Evolutionary conservation across 176 grass and related monocot genomes (phyloP), one percentile per base, ranked within the genome.

Genomic region (Oryza rufipogon): DNA sequence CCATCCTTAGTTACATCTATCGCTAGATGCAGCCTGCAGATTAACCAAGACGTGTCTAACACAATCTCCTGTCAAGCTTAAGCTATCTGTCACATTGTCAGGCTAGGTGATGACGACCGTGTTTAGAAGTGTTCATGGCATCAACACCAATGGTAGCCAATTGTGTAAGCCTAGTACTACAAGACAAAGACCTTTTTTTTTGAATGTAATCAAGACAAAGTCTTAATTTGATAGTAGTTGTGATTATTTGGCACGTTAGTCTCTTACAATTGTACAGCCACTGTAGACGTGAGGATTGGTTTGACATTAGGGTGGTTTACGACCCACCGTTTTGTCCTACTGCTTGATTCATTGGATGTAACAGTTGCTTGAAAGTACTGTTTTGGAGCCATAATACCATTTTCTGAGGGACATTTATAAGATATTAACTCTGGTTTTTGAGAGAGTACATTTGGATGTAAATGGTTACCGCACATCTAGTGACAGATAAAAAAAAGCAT

Each of bases 1-100:
- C 14, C 34, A 71, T 71, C 80, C 49, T 71, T 71, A 14, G 69
- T 45, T 71, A 6, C 39, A 71, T 25, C 4, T n/a, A 12, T 46
- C 20, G 10, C 80, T 61, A 58, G 80, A 52, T 81, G 48, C 12
- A 11, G 34, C 80, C 80, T 81, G 7, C 47, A 41, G 2, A 6
- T 66, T 28, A 65, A 51, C 33, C 34, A 70, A 69, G 32, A 69
- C 66, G 66, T 20, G 32, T 70, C 7, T 17, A n/a, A 58, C 54
- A 58, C n/a, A 58, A 23, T 63, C 19, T 23, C 58, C 58, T 63
- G 8, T 10, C 5, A 58, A 58, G 54, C 2, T 44, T 44, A 44
- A 44, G 7, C 54, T 20, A n/a, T n/a, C 7, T 52, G 11, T 47
- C 45, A 44, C 9, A 44, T 44, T 58, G 54, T 58, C 54, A 9